Conservation (phyloP, 106 monocot species). For the Platanthera zijinensis region DNA sequence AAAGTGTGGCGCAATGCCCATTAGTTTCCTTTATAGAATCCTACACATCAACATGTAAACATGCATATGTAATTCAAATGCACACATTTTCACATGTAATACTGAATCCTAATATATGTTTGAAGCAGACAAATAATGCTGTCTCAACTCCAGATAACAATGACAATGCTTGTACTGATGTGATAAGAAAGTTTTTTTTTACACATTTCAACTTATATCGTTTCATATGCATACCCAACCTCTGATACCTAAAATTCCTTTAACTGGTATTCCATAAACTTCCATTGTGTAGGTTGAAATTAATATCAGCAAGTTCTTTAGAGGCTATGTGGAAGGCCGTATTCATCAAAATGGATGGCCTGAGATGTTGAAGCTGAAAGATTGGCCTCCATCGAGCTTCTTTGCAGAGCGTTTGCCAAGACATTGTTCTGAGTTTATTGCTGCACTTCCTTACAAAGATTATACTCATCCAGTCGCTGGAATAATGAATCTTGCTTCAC, state of each 20-base stretch:
- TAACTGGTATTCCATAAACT: background rate
- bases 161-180: background rate
- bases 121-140: background rate
- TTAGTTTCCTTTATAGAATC: background rate
- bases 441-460: conserved; percentile 27
- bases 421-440: conserved; percentile 26
- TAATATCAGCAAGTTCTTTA: conserved; percentile 24
- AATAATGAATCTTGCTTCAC: conserved; percentile 23
- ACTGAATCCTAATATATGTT: background rate
- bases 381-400: conserved; percentile 26
- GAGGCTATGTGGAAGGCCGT: conserved; percentile 27
- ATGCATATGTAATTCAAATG: background rate
- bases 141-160: background rate
- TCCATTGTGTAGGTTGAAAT: conserved; percentile 25
- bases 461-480: conserved; percentile 29
- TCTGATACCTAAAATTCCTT: background rate
- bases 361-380: conserved; percentile 37
- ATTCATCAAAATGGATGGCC: conserved; percentile 29
- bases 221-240: background rate
- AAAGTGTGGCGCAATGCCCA: no score
- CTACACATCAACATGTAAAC: background rate
- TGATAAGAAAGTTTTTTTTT: background rate
- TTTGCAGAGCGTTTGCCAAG: conserved; percentile 39
- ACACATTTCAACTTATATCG: background rate
- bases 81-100: background rate